Conservation (phyloP, 768 basidiomycete genomes). For the Russula earlei region DNA sequence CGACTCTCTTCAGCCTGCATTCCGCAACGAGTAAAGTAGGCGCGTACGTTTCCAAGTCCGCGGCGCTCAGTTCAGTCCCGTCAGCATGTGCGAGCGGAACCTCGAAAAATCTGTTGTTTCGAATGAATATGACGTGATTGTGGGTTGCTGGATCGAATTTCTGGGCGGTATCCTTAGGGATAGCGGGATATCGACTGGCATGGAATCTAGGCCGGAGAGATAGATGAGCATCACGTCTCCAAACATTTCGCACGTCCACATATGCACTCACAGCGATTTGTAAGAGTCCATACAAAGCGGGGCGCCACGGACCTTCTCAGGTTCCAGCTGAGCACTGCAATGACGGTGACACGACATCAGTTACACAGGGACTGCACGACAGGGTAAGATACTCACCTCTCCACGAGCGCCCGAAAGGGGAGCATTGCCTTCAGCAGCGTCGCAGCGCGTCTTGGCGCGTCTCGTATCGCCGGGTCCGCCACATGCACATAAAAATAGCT, state of each 20-base stretch:
- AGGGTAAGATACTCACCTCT: constrained; percentile 46
- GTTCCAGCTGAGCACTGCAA: constrained; percentile 64
- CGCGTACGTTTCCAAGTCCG: constrained; percentile 67
- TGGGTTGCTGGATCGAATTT: constrained; percentile 69
- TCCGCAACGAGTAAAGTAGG: neutral
- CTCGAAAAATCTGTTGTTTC: constrained; percentile 87
- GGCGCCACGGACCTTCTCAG: constrained; percentile 68
- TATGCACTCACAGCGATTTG: constrained; percentile 67
- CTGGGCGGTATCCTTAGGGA: constrained; percentile 71
- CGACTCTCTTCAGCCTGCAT: constrained; percentile 23
- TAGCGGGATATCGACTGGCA: constrained; percentile 76
- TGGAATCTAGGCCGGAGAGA: constrained; percentile 57
- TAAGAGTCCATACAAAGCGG: constrained; percentile 92
- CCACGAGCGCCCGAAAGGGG: constrained; percentile 74
- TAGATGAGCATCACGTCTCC: neutral
- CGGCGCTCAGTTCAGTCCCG: constrained; percentile 64
- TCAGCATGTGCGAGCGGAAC: constrained; percentile 57
- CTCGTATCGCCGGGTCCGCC: constrained; percentile 45
- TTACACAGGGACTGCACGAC: too few relatives aligned
- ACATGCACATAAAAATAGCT: constrained; percentile 93
- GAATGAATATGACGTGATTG: constrained; percentile 84
- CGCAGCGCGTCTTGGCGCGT: constrained; percentile 68
- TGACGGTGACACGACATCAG: neutral
- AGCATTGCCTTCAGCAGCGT: constrained; percentile 76
- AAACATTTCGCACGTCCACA: neutral